Percentiles rank a stretch among this genome's conserved stretches.
Conservation (phyloP, 2,329 filamentous ascomycete genomes). For the Pseudogymnoascus sp. region DNA sequence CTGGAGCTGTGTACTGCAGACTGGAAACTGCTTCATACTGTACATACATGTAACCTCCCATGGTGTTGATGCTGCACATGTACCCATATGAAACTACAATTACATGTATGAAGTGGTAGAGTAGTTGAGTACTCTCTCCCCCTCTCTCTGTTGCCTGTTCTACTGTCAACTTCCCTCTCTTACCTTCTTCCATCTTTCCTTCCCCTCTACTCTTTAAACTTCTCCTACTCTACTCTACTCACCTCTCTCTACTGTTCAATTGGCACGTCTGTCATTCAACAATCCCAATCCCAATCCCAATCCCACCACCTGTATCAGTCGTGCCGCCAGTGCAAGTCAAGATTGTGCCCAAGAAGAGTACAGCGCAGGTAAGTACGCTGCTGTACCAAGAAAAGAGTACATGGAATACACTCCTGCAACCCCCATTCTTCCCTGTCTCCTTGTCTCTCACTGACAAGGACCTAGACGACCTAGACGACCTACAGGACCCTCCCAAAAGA, state of each 20-base stretch:
- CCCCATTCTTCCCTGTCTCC: background rate
- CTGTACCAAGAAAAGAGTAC: background rate
- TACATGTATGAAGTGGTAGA: background rate
- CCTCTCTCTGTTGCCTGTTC: background rate
- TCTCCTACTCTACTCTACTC: constrained; percentile 11
- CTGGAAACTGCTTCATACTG: background rate
- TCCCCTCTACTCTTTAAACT: constrained; percentile 15
- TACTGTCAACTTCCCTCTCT: background rate
- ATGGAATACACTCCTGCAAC: background rate
- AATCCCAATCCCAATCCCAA: background rate
- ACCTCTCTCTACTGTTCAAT: constrained; percentile 13
- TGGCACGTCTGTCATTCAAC: background rate
- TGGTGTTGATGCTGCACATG: background rate
- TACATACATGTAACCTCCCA: background rate
- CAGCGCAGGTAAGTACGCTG: background rate
- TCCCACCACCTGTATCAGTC: background rate
- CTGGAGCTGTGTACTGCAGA: background rate
- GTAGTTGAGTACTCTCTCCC: background rate
- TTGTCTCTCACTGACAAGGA: background rate
- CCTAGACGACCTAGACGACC: background rate
- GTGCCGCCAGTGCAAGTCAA: background rate
- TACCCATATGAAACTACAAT: background rate
- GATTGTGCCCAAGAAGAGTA: background rate
- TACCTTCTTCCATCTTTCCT: background rate
- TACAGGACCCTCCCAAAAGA: background rate